A percentile compares a stretch with the other conserved stretches of the same genome.
Conservation (phyloP, 331 rosid species). For the Arachis monticola region DNA sequence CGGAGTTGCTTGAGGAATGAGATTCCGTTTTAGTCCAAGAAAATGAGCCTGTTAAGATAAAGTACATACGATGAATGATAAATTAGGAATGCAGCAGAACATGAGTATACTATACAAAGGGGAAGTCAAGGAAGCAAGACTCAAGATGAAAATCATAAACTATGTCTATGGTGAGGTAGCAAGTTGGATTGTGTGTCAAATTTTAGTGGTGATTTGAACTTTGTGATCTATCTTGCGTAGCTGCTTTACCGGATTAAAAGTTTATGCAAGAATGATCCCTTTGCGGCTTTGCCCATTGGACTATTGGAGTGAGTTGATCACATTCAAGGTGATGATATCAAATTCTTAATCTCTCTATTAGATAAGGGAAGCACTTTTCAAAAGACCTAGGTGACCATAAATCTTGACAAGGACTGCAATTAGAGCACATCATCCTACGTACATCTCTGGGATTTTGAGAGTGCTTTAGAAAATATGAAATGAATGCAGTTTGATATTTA, state of each 20-base stretch:
- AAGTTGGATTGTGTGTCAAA: slow-evolving; percentile 6
- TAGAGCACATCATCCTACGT: slow-evolving; percentile 18
- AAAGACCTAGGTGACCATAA: slow-evolving; percentile 8
- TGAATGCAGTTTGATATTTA: not conserved
- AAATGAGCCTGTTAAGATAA: too few relatives aligned
- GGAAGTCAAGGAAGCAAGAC: too few relatives aligned
- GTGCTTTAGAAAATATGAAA: slow-evolving; percentile 5
- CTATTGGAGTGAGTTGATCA: slow-evolving; percentile 22
- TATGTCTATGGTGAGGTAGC: slow-evolving; percentile 11
- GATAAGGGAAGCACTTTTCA: slow-evolving; percentile 29
- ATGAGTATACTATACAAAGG: too few relatives aligned
- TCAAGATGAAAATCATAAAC: too few relatives aligned
- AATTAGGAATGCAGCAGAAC: too few relatives aligned
- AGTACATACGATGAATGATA: too few relatives aligned
- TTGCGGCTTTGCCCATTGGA: not conserved
- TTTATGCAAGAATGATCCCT: slow-evolving; percentile 19
- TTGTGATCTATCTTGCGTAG: slow-evolving; percentile 12
- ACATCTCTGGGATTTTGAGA: slow-evolving; percentile 16
- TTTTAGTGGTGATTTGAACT: not conserved
- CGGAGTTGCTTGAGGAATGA: too few relatives aligned
- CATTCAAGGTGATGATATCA: not conserved
- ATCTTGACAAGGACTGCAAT: slow-evolving; percentile 20
- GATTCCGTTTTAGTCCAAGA: too few relatives aligned
- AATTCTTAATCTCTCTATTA: slow-evolving; percentile 9
- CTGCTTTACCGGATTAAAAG: slow-evolving; percentile 13